A percentile compares a stretch with the other conserved stretches of the same genome.
Evolutionary conservation across 345 rosid species (phyloP).

Genomic region (Rubroshorea leprosula): DNA sequence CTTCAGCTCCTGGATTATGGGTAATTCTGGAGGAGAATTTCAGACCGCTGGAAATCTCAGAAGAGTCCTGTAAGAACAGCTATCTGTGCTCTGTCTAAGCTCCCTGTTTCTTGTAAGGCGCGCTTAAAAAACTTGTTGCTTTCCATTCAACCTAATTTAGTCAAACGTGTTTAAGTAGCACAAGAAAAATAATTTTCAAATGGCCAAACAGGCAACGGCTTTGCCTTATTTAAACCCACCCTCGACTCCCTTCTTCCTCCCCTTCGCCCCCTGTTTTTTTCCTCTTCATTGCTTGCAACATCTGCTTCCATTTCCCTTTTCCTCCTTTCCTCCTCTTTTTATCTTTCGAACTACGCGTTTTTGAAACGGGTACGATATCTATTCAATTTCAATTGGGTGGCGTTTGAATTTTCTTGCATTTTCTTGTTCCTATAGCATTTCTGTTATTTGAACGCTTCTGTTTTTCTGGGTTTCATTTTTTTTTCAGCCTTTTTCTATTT

Average conservation of each 20-base stretch:
- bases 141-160: slow-evolving; percentile 3
- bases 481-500: too few species aligned
- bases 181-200: not conserved
- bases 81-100: not conserved
- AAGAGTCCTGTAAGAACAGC: slow-evolving; percentile 10
- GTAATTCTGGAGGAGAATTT: slow-evolving; percentile 1
- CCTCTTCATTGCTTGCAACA: not conserved
- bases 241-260: slow-evolving; percentile 23
- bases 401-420: not conserved
- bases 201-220: not conserved
- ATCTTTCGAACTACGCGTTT: slow-evolving; percentile 9
- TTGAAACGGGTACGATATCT: slow-evolving; percentile 22
- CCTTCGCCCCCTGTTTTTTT: slow-evolving; percentile 15
- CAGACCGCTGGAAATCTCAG: not conserved
- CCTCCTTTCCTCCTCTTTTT: not conserved
- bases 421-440: not conserved
- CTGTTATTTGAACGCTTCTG: not conserved
- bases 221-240: slow-evolving; percentile 35
- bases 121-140: slow-evolving; percentile 8
- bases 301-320: not conserved
- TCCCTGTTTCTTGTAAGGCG: slow-evolving; percentile 3
- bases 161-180: slow-evolving; percentile 1
- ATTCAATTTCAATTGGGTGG: not conserved
- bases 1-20: not conserved
- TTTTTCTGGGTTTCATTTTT: too few species aligned